These are phyloP conservation scores for Anthoceros angustus DNA, from an alignment of 225 moss, liverwort and hornwort species.

Conservation along the genomic window DNA sequence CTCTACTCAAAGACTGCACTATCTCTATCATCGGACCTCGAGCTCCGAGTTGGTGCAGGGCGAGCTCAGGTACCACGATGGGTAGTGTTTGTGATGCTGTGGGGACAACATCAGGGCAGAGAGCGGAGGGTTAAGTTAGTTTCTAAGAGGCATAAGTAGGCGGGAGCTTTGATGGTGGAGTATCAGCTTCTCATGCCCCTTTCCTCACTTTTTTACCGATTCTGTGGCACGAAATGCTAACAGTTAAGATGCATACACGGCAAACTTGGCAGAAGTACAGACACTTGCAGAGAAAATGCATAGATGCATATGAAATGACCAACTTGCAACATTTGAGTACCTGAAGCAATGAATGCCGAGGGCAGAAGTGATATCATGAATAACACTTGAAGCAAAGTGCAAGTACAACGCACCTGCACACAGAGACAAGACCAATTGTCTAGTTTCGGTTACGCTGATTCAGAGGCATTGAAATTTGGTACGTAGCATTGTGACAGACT, in stretches of 20 bases:
- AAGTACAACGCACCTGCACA: conserved; percentile 51
- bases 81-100: not conserved
- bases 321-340: conserved; percentile 15
- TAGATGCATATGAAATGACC: not conserved
- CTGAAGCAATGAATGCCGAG: conserved; percentile 95
- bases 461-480: not conserved
- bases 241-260: not conserved
- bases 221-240: not conserved
- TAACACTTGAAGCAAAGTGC: conserved; percentile 63
- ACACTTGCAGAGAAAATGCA: not conserved
- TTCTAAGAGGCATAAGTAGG: not conserved
- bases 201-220: not conserved
- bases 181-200: conserved; percentile 2
- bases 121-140: not conserved
- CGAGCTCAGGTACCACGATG: conserved; percentile 1
- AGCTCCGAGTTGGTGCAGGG: too few species aligned
- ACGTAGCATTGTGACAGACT: not conserved
- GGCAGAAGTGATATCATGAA: conserved; percentile 69
- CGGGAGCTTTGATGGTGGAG: not conserved
- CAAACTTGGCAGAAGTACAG: not conserved
- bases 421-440: not conserved
- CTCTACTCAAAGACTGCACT: too few species aligned
- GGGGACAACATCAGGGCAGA: not conserved
- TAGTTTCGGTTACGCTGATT: not conserved
- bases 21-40: too few species aligned